These are phyloP conservation scores for Cucurbita maxima DNA, from an alignment of 306 rosid genomes.

Conservation along the genomic window DNA sequence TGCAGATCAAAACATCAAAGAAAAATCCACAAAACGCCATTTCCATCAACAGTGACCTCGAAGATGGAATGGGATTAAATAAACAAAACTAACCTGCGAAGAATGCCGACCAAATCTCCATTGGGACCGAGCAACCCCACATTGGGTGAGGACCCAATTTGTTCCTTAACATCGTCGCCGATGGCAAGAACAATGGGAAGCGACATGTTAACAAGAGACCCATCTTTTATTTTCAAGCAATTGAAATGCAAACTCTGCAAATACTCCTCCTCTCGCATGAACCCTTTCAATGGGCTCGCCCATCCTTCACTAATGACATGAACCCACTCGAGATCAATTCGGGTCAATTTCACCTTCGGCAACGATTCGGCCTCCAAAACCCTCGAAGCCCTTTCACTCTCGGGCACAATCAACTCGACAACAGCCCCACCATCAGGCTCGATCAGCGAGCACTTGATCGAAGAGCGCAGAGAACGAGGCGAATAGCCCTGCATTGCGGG, in stretches of 20 bases:
- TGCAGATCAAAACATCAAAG: not conserved
- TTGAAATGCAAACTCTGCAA: conserved; percentile 90
- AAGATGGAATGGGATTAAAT: not conserved
- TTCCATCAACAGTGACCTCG: not conserved
- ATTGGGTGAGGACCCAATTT: conserved; percentile 38
- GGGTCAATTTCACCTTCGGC: conserved; percentile 42
- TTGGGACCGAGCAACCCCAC: conserved; percentile 57
- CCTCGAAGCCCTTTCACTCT: conserved; percentile 28
- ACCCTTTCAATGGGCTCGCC: conserved; percentile 88
- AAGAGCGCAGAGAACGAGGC: not conserved
- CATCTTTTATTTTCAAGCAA: conserved; percentile 45
- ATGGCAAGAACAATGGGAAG: conserved; percentile 90
- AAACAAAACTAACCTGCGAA: conserved; percentile 43
- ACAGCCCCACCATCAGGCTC: conserved; percentile 78
- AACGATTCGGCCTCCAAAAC: conserved; percentile 37
- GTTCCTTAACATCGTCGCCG: conserved; percentile 47
- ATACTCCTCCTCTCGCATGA: conserved; percentile 87
- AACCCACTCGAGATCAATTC: conserved; percentile 85
- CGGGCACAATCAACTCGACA: conserved; percentile 69
- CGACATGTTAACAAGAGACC: conserved; percentile 76
- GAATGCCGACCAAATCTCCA: conserved; percentile 61
- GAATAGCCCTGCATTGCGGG: conserved; percentile 30
- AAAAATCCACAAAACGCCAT: conserved; percentile 1
- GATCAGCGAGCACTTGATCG: conserved; percentile 62
- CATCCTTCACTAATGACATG: conserved; percentile 89